Percentiles rank a stretch among this genome's conserved stretches.
Conservation (phyloP, 2,329 filamentous ascomycete genomes). For the Diaporthe citri region DNA sequence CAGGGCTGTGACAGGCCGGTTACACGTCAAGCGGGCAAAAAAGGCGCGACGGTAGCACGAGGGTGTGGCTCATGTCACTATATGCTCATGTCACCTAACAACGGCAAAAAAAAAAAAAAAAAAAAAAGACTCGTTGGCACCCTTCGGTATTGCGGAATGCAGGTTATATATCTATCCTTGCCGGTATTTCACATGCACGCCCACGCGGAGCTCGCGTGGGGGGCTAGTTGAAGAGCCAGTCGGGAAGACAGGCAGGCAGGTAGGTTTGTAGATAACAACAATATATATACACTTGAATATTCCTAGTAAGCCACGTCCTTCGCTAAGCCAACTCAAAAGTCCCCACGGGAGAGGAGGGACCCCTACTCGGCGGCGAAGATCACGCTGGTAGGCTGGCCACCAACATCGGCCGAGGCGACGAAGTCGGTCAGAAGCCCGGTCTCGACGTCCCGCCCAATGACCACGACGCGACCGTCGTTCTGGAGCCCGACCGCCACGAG, state of each 20-base stretch:
- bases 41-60: not conserved
- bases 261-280: slow-evolving; percentile 49
- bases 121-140: slow-evolving; percentile 9
- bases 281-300: slow-evolving; percentile 27
- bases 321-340: not conserved
- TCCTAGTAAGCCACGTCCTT: not conserved
- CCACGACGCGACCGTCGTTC: slow-evolving; percentile 68
- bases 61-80: slow-evolving; percentile 24
- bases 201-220: slow-evolving; percentile 11
- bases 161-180: slow-evolving; percentile 8
- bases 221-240: not conserved
- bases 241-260: not conserved
- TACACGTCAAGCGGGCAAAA: not conserved
- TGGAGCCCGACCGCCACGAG: slow-evolving; percentile 77
- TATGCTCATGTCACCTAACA: slow-evolving; percentile 15
- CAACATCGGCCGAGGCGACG: slow-evolving; percentile 56
- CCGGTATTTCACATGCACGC: slow-evolving; percentile 6
- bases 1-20: slow-evolving; percentile 11
- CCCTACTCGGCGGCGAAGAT: slow-evolving; percentile 52
- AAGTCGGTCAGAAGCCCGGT: slow-evolving; percentile 69
- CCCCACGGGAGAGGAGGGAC: not conserved
- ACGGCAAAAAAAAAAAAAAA: no score
- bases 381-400: slow-evolving; percentile 60
- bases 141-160: slow-evolving; percentile 23
- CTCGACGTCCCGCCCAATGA: slow-evolving; percentile 70